Evolutionary conservation across 345 rosid species (phyloP).

Genomic region (Moringa oleifera): DNA sequence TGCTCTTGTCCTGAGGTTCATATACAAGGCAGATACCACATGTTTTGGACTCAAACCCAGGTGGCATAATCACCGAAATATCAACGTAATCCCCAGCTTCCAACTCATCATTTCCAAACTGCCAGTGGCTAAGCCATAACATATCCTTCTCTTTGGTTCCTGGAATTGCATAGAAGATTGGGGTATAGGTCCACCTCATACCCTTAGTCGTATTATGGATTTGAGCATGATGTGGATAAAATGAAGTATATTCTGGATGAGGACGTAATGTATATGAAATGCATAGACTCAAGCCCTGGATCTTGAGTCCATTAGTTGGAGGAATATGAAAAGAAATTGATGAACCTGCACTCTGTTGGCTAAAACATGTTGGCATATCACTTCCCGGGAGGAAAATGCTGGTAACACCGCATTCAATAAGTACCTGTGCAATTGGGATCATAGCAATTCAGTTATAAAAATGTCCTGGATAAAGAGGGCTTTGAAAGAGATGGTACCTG

Average conservation of each 20-base stretch:
- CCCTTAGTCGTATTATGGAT: constrained; percentile 7
- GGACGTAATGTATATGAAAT: not conserved
- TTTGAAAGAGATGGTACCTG: constrained; percentile 8
- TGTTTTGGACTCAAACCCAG: not conserved
- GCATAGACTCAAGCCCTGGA: constrained; percentile 13
- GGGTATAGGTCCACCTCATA: constrained; percentile 11
- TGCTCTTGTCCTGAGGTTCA: not conserved
- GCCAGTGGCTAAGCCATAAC: constrained; percentile 21
- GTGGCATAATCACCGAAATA: not conserved
- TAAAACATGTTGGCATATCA: constrained; percentile 17
- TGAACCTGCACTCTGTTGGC: not conserved
- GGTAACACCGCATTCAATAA: constrained; percentile 16
- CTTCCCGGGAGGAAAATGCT: constrained; percentile 16
- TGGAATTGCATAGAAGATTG: constrained; percentile 7
- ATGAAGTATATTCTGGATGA: not conserved
- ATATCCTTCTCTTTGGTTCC: not conserved
- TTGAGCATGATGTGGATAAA: not conserved
- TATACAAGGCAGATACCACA: constrained; percentile 11
- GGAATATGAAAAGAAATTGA: constrained; percentile 4
- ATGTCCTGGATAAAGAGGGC: not conserved
- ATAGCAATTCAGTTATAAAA: not conserved
- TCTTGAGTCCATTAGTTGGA: not conserved
- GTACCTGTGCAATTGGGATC: constrained; percentile 5
- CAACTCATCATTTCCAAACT: constrained; percentile 9
- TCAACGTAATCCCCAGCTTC: constrained; percentile 15